Evolutionary conservation across 1,139 yeast genomes (phyloP), one percentile per base, ranked within the genome.

Genomic region (Debaryomyces subglobosus): DNA sequence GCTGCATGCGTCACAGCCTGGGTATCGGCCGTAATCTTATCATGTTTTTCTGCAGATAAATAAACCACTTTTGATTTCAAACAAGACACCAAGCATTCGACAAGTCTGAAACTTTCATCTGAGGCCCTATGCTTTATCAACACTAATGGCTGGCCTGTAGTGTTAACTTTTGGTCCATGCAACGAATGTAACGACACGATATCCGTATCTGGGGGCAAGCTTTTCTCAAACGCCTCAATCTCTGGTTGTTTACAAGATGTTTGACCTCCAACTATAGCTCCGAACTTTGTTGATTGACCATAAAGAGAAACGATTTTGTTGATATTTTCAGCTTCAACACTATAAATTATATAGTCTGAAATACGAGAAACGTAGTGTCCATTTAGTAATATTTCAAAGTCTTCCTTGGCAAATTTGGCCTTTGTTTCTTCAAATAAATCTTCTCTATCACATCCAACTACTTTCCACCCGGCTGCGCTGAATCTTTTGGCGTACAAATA

Each of bases 1-100:
- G 98, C 98, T 5, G 98, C 98, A 64, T 94, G 99, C 0, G 99
- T 94, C 13, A 94, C 97, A 0, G 98, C 99, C 66, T 94, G 99
- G 3, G 98, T 95, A 64, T 94, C 99, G 0, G 99, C 99, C 0
- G 99, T 94, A 52, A 94, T 94, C 56, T 81, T 81, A 63, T 94
- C 99, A 65, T 94, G 99, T 61, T 92, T 91, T 52, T 81, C 77
- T 5, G 96, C 96, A 0, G 90, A 78, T 38, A 94, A 72, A 47
- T 82, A 78, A n/a, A 91, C 98, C 39, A 81, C 76, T 57, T 87
- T 87, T 16, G 97, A 89, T 36, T 86, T 74, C 51, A 94, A 77
- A 61, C 96, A 89, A 1, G 86, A 71, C 48, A 92, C 77, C 13
- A 92, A 61, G 1, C 78, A 52, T 51, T 83, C 82, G 1, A 92